phyloP scores from a whole-genome alignment of 306 rosid species.

The Medicago ruthenica region DNA sequence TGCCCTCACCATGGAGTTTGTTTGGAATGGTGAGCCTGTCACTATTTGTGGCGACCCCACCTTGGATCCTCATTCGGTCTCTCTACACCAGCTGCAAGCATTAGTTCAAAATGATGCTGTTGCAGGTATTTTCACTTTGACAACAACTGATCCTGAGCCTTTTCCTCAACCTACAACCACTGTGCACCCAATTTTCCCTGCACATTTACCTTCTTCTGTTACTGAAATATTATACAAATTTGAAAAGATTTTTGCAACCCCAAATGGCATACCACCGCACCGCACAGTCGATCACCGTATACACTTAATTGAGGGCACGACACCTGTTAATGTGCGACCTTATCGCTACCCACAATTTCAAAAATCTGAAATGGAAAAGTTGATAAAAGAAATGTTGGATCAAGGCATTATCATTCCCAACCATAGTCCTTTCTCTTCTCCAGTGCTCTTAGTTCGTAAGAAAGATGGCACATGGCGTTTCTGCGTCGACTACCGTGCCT shows the following conservation, averaged over 20 bases:
- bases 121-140: background rate
- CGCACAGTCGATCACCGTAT: background rate
- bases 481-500: no score
- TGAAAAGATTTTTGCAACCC: no score
- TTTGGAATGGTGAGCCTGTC: background rate
- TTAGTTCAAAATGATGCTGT: background rate
- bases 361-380: background rate
- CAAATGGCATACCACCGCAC: no score
- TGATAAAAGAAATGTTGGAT: background rate
- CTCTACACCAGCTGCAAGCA: background rate
- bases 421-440: background rate
- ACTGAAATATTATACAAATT: no score
- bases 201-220: no score
- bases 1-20: no score
- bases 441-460: no score
- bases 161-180: no score
- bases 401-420: background rate
- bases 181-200: no score
- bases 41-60: background rate
- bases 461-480: no score
- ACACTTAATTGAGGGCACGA: background rate
- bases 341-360: background rate
- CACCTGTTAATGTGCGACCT: background rate
- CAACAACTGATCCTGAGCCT: no score
- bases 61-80: background rate